A percentile compares a stretch with the other conserved stretches of the same genome.
phyloP scores from a whole-genome alignment of 768 basidiomycete species.

The Suillus ampliporus region DNA sequence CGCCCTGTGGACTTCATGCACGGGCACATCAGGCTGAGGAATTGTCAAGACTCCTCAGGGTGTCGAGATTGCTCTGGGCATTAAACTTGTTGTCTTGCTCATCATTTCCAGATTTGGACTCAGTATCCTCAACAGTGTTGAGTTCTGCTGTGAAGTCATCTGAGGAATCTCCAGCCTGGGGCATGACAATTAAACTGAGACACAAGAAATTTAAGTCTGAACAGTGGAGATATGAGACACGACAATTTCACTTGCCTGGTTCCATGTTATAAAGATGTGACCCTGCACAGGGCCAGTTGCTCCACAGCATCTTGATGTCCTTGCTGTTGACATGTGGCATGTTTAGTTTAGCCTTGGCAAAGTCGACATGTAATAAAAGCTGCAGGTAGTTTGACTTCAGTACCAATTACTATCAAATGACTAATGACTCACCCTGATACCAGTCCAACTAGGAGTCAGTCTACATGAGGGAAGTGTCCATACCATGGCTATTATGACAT shows the following conservation, averaged over 20 bases:
- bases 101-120: neutral
- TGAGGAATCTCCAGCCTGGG: neutral
- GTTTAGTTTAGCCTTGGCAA: too few species aligned
- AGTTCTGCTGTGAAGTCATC: constrained; percentile 1
- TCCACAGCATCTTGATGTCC: neutral
- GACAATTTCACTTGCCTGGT: neutral
- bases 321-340: too few species aligned
- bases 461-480: too few species aligned
- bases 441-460: too few species aligned
- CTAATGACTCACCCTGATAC: too few species aligned
- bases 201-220: too few species aligned
- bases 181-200: too few species aligned
- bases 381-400: neutral
- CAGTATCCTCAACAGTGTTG: neutral
- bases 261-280: neutral
- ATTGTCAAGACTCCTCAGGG: neutral
- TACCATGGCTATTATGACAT: too few species aligned
- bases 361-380: too few species aligned
- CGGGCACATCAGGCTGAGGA: neutral
- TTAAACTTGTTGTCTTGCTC: neutral
- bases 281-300: neutral
- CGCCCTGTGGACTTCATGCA: constrained; percentile 10
- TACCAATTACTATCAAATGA: too few species aligned
- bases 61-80: neutral
- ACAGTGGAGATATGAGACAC: too few species aligned